These are phyloP conservation scores for Sporothrix humicola DNA, from an alignment of 2,329 filamentous ascomycete species.

Conservation along the genomic window DNA sequence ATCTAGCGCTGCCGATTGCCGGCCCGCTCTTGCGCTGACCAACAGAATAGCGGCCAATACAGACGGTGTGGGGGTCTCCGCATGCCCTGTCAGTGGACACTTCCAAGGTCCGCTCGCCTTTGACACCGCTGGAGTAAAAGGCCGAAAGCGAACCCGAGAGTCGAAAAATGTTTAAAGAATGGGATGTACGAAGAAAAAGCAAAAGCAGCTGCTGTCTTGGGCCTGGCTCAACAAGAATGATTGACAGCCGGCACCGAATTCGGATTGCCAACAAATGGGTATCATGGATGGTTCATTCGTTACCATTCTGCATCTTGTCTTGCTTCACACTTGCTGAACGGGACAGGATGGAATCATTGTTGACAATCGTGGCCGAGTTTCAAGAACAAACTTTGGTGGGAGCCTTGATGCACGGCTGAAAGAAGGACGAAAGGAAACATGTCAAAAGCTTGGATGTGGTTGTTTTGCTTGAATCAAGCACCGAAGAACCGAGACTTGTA, in stretches of 20 bases:
- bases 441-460: not conserved
- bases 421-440: constrained; percentile 15
- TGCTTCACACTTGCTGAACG: not conserved
- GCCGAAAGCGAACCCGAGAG: constrained; percentile 12
- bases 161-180: not conserved
- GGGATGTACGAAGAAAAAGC: not conserved
- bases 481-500: not conserved
- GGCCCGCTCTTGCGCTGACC: constrained; percentile 20
- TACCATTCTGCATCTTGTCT: not conserved
- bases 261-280: not conserved
- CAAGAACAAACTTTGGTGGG: not conserved
- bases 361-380: not conserved
- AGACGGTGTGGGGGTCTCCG: not conserved
- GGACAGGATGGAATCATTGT: not conserved
- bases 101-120: not conserved
- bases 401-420: not conserved
- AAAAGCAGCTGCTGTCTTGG: constrained; percentile 11
- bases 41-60: not conserved
- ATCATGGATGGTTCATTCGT: not conserved
- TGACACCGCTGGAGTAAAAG: not conserved
- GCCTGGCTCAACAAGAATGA: not conserved
- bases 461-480: not conserved
- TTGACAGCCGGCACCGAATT: constrained; percentile 10
- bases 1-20: constrained; percentile 23
- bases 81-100: not conserved